These are phyloP conservation scores for Combretum micranthum DNA, from an alignment of 345 rosid species.

Conservation along the genomic window DNA sequence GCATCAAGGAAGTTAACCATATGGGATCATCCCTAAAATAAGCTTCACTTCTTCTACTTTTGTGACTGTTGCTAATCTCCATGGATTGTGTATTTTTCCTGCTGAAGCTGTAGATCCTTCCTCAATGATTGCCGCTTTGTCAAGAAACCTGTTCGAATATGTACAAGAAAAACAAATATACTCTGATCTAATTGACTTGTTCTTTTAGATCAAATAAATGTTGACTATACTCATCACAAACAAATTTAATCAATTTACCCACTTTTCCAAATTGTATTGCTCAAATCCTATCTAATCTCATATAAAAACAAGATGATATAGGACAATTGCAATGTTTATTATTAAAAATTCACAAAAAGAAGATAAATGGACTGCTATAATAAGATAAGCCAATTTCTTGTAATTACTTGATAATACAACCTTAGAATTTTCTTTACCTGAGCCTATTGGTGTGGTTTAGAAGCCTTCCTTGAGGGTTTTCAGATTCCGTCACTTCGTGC, in stretches of 20 bases:
- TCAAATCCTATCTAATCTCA: not conserved
- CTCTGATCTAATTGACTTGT: not conserved
- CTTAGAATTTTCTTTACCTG: slow-evolving; percentile 9
- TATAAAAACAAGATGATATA: not conserved
- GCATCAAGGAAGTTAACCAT: slow-evolving; percentile 19
- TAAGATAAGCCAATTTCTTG: too few relatives aligned
- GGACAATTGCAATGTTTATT: not conserved
- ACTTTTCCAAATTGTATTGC: too few relatives aligned
- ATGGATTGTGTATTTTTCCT: slow-evolving; percentile 4
- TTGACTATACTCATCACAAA: not conserved
- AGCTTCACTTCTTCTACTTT: slow-evolving; percentile 39
- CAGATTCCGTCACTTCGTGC: slow-evolving; percentile 13
- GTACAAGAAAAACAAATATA: not conserved
- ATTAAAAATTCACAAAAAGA: not conserved
- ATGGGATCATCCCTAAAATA: slow-evolving; percentile 18
- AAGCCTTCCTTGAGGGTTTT: slow-evolving; percentile 20
- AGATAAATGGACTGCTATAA: not conserved
- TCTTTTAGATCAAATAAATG: not conserved
- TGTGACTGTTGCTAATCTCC: slow-evolving; percentile 25
- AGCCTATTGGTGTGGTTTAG: slow-evolving; percentile 30
- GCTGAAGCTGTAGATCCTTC: not conserved
- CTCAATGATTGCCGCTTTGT: slow-evolving; percentile 23
- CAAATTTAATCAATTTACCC: too few relatives aligned
- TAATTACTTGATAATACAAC: too few relatives aligned
- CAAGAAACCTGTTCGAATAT: slow-evolving; percentile 16